Conservation (phyloP, 2,329 filamentous ascomycete species). For the Colletotrichum tropicale region DNA sequence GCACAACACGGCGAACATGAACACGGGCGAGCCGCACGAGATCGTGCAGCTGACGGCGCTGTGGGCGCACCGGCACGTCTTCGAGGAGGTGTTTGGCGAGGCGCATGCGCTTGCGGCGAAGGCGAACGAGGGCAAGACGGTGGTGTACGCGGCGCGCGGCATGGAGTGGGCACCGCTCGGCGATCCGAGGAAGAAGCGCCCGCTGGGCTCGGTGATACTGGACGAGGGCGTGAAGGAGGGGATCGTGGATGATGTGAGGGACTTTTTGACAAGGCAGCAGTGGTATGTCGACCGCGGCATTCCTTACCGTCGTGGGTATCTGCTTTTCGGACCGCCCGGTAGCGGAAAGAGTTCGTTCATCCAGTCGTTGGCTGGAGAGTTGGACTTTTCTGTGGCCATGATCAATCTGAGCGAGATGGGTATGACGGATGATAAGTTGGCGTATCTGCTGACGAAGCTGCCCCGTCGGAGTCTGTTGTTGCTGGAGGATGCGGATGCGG, state of each 20-base stretch:
- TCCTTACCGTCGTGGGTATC: constrained; percentile 87
- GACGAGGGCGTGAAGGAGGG: constrained; percentile 83
- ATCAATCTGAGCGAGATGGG: constrained; percentile 90
- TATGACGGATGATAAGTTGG: constrained; percentile 87
- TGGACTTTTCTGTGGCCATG: constrained; percentile 88
- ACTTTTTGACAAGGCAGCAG: constrained; percentile 78
- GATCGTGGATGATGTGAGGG: constrained; percentile 80
- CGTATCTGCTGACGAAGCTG: constrained; percentile 83
- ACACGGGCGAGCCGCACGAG: constrained; percentile 90
- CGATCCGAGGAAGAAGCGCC: constrained; percentile 83
- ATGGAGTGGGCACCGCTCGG: constrained; percentile 88
- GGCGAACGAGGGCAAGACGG: constrained; percentile 88
- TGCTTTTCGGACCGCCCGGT: constrained; percentile 87
- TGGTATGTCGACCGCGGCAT: constrained; percentile 98
- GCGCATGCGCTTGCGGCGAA: constrained; percentile 81
- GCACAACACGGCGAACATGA: constrained; percentile 79
- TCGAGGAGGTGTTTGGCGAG: constrained; percentile 88
- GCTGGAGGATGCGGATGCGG: constrained; percentile 90
- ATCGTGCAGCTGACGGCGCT: constrained; percentile 91
- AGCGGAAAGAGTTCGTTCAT: constrained; percentile 97
- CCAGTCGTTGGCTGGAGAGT: constrained; percentile 88
- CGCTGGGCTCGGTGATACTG: constrained; percentile 85
- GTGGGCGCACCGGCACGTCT: constrained; percentile 86
- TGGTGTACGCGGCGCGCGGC: constrained; percentile 85
- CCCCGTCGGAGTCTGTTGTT: constrained; percentile 83